A percentile compares a stretch with the other conserved stretches of the same genome.
Conservation (phyloP, 2,329 filamentous ascomycete genomes). For the Trematosphaeria pertusa region DNA sequence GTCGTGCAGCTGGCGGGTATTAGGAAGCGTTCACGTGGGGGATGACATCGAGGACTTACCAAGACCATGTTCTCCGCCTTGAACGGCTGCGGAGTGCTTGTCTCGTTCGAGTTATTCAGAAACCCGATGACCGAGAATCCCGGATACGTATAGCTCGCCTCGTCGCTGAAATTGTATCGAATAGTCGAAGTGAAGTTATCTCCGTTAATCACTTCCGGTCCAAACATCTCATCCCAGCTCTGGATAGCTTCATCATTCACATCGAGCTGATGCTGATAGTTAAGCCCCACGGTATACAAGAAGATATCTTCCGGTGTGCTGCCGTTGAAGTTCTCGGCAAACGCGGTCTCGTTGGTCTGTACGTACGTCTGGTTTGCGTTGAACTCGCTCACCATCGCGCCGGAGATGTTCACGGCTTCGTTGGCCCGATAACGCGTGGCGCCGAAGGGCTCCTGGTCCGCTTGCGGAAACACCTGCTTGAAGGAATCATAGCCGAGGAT, state of each 20-base stretch:
- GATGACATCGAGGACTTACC: conserved; percentile 17
- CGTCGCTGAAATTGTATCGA: conserved; percentile 47
- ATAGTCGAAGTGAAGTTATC: conserved; percentile 46
- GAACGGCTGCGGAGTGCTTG: conserved; percentile 44
- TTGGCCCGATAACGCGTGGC: conserved; percentile 57
- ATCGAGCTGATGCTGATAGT: conserved; percentile 43
- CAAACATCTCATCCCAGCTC: conserved; percentile 47
- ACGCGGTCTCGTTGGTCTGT: conserved; percentile 37
- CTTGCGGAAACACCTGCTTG: conserved; percentile 60
- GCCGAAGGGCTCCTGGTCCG: conserved; percentile 50
- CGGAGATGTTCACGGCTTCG: conserved; percentile 46
- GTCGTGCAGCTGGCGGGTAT: conserved; percentile 42
- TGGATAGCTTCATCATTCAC: conserved; percentile 34
- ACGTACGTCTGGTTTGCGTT: conserved; percentile 34
- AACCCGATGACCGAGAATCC: conserved; percentile 42
- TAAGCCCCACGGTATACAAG: conserved; percentile 35
- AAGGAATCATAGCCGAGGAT: conserved; percentile 56
- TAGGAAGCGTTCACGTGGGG: not conserved
- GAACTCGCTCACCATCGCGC: conserved; percentile 41
- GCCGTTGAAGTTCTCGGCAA: conserved; percentile 30
- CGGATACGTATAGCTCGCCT: conserved; percentile 35
- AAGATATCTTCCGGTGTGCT: conserved; percentile 31
- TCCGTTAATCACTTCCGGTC: conserved; percentile 38
- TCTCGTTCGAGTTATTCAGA: conserved; percentile 37
- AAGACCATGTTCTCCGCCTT: conserved; percentile 49